Evolutionary conservation across 306 rosid genomes (phyloP).

Genomic region (Nissolia schottii): DNA sequence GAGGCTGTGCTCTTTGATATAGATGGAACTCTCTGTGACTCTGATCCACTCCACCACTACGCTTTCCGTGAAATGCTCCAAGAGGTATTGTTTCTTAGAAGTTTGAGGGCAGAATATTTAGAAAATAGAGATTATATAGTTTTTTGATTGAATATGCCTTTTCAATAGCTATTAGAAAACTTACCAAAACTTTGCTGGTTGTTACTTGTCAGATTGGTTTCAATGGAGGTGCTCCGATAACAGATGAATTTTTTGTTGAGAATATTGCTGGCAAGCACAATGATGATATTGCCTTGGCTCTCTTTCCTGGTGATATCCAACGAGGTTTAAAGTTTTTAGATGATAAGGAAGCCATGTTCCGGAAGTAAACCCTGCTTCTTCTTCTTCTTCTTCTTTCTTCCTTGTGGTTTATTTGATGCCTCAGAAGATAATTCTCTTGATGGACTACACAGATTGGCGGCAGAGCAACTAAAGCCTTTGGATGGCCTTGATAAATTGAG

Average conservation of each 20-base stretch:
- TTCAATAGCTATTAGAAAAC: conserved; percentile 6
- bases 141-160: background rate
- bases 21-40: conserved; percentile 91
- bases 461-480: conserved; percentile 63
- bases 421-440: background rate
- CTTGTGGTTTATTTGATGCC: conserved; percentile 14
- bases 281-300: conserved; percentile 57
- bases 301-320: conserved; percentile 69
- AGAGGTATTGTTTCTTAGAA: conserved; percentile 47
- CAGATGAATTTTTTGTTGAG: conserved; percentile 67
- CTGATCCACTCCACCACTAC: conserved; percentile 75
- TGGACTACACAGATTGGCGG: conserved; percentile 59
- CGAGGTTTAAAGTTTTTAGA: conserved; percentile 72
- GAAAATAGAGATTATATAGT: background rate
- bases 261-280: conserved; percentile 80
- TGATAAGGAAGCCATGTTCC: conserved; percentile 86
- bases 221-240: conserved; percentile 82
- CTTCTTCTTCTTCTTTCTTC: too few relatives aligned
- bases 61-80: conserved; percentile 84
- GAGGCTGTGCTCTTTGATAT: conserved; percentile 90
- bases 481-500: conserved; percentile 64
- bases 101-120: background rate
- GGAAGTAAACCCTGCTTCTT: conserved; percentile 47
- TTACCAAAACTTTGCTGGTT: conserved; percentile 25
- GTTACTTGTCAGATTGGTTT: conserved; percentile 93